Evolutionary conservation across 2,329 filamentous ascomycete genomes (phyloP).

Genomic region (Neonectria faginata): DNA sequence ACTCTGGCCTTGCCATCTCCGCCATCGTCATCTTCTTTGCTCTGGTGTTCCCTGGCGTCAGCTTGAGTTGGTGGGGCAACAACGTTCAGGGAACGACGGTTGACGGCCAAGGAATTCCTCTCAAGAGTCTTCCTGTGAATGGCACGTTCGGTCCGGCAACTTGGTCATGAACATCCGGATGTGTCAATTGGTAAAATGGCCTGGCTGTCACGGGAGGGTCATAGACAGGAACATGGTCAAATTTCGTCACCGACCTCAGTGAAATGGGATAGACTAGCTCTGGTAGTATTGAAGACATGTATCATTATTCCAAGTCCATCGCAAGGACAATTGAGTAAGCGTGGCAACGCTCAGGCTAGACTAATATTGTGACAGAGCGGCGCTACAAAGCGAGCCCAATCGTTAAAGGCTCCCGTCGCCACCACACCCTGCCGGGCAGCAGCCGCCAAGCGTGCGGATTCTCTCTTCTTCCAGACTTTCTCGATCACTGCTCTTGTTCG

Average conservation of each 20-base stretch:
- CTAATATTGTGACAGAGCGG: constrained; percentile 46
- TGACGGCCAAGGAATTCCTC: constrained; percentile 25
- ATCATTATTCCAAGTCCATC: neutral
- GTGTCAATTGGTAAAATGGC: neutral
- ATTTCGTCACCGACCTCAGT: neutral
- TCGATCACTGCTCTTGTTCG: constrained; percentile 59
- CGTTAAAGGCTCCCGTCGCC: constrained; percentile 28
- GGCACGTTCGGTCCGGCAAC: constrained; percentile 28
- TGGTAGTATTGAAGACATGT: neutral
- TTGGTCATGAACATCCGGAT: constrained; percentile 15
- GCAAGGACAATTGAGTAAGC: neutral
- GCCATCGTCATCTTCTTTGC: constrained; percentile 32
- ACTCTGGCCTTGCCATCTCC: constrained; percentile 29
- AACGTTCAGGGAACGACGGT: constrained; percentile 27
- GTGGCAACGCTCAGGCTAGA: constrained; percentile 30
- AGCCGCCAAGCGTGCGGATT: constrained; percentile 1
- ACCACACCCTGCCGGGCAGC: constrained; percentile 49
- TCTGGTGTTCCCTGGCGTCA: constrained; percentile 23
- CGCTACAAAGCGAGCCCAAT: constrained; percentile 45
- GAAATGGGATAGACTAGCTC: neutral
- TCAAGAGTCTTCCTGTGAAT: constrained; percentile 12
- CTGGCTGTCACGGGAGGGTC: neutral
- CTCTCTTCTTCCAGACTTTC: constrained; percentile 57
- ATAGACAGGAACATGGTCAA: too few relatives aligned
- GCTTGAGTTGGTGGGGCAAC: constrained; percentile 34